Evolutionary conservation across 768 basidiomycete genomes (phyloP), one percentile per base, ranked within the genome.

Genomic region (Mycena chlorophos): DNA sequence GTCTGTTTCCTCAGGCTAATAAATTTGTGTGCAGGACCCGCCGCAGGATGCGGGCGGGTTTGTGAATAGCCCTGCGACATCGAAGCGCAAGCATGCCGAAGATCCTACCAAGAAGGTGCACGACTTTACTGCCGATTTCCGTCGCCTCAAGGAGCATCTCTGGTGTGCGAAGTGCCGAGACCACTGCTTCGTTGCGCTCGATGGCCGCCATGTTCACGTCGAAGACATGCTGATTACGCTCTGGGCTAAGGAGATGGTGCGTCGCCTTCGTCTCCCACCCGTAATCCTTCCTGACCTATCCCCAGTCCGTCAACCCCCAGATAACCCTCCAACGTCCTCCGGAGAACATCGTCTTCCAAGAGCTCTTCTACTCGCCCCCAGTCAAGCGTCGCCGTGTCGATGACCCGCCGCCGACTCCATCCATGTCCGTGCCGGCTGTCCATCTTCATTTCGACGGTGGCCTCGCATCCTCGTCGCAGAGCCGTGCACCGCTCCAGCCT

Each of bases 181-280:
- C 19, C 23, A 57, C 26, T 57, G 52, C 25, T 56, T 25, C 17
- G 50, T 56, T 17, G n/a, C 19, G 45, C 20, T 39, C 13, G 52
- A 49, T 19, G 52, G 47, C 23, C 43, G 53, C 30, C 56, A 57
- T 14, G 10, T 25, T 20, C 26, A 16, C 43, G 52, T 57, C 17
- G 48, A 53, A 2, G 23, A 8, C 12, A 17, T 40, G 2, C 16
- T 52, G 2, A 23, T 25, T 3, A 22, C 38, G 3, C 52, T 57
- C 5, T 57, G 56, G 56, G 56, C 56, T 2, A 57, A 57, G n/a
- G 38, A 52, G 22, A 57, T 57, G 26, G 51, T 53, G 39, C 6
- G 46, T 53, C 42, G 2, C 1, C 46, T 22, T 34, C 40, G n/a
- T 47, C 34, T 30, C 3, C 25, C 2, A 31, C 27, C 2, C 25